Evolutionary conservation across 2,329 filamentous ascomycete species (phyloP).

Genomic region (Mariannaea sp.): DNA sequence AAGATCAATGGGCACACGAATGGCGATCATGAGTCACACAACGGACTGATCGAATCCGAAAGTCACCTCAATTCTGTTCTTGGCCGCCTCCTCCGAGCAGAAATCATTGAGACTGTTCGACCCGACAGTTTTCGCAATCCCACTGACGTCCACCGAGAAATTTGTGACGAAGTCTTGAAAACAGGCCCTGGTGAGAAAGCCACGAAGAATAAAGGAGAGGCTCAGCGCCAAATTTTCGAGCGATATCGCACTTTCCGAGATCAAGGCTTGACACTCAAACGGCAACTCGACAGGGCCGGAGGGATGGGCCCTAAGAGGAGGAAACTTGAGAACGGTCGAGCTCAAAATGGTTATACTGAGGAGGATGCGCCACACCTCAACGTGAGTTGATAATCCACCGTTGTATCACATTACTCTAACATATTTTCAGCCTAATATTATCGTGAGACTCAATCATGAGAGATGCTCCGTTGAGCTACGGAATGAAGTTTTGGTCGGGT

Average conservation of each 20-base stretch:
- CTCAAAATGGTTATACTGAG: conserved; percentile 37
- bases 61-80: conserved; percentile 56
- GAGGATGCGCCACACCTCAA: conserved; percentile 56
- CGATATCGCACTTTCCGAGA: conserved; percentile 59
- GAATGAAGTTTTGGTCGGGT: conserved; percentile 75
- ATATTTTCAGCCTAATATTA: conserved; percentile 64
- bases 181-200: conserved; percentile 49
- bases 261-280: conserved; percentile 56
- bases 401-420: conserved; percentile 35
- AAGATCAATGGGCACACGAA: conserved; percentile 45
- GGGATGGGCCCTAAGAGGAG: conserved; percentile 54
- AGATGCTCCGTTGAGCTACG: conserved; percentile 83
- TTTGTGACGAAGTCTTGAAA: conserved; percentile 66
- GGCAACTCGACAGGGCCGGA: conserved; percentile 52
- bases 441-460: conserved; percentile 82
- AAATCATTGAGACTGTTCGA: conserved; percentile 69
- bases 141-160: conserved; percentile 63
- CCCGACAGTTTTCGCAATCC: conserved; percentile 62
- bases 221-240: conserved; percentile 60
- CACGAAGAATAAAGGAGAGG: conserved; percentile 68
- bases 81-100: conserved; percentile 63
- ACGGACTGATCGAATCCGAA: conserved; percentile 50
- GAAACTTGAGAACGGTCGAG: conserved; percentile 56
- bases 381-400: conserved; percentile 47
- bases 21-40: conserved; percentile 39